phyloP scores from a whole-genome alignment of 2,329 filamentous ascomycete genomes.

The Coleophoma eucalyptorum region DNA sequence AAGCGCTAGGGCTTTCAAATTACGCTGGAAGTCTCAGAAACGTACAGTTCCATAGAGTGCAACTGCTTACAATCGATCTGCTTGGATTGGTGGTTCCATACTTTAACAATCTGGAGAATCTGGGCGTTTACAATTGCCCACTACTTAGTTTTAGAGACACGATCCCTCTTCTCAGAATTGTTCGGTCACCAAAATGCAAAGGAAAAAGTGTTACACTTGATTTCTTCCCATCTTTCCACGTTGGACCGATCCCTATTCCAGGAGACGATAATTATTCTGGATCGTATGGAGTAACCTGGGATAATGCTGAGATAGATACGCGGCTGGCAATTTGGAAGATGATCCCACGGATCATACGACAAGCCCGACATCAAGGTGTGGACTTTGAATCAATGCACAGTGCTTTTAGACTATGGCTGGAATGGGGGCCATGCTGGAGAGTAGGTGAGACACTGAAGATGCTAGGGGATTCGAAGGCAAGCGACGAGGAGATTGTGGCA shows the following conservation, averaged over 20 bases:
- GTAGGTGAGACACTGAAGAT: slow-evolving; percentile 16
- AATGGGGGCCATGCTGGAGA: slow-evolving; percentile 16
- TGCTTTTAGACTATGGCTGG: slow-evolving; percentile 20
- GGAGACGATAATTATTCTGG: slow-evolving; percentile 2
- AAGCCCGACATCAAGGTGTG: slow-evolving; percentile 13
- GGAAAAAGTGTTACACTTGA: slow-evolving; percentile 19
- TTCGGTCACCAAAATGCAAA: slow-evolving; percentile 13
- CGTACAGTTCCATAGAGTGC: slow-evolving; percentile 21
- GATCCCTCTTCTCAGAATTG: slow-evolving; percentile 16
- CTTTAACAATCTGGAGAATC: slow-evolving; percentile 16
- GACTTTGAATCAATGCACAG: slow-evolving; percentile 12
- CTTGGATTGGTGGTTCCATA: slow-evolving; percentile 20
- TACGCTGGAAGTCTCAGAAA: slow-evolving; percentile 15
- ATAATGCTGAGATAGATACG: slow-evolving; percentile 16
- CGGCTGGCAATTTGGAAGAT: slow-evolving; percentile 19
- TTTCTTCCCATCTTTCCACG: slow-evolving; percentile 22
- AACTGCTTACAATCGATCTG: slow-evolving; percentile 16
- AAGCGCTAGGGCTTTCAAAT: slow-evolving; percentile 15
- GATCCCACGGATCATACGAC: slow-evolving; percentile 8
- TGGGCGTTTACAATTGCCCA: slow-evolving; percentile 24
- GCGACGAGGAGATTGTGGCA: slow-evolving; percentile 6
- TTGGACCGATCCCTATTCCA: slow-evolving; percentile 8
- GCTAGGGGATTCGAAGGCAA: neutral
- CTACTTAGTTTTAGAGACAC: slow-evolving; percentile 21
- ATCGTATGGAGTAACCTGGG: slow-evolving; percentile 22